phyloP scores from a whole-genome alignment of 2,329 filamentous ascomycete genomes.

The Boeremia lycopersici region DNA sequence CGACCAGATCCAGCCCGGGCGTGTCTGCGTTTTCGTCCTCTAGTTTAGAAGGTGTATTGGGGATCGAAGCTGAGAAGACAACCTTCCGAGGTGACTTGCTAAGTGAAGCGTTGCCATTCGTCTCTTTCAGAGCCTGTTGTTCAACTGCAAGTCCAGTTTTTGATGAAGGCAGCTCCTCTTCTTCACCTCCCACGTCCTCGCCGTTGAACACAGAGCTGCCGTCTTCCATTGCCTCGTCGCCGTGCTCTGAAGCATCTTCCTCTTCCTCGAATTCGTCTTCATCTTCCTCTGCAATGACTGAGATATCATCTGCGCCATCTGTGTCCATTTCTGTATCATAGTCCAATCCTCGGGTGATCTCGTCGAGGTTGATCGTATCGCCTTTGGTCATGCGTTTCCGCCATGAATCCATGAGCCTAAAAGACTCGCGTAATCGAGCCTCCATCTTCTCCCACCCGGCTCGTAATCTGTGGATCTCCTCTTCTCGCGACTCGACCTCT shows the following conservation, averaged over 20 bases:
- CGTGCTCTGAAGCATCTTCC: slow-evolving; percentile 23
- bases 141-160: slow-evolving; percentile 27
- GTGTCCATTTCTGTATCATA: slow-evolving; percentile 58
- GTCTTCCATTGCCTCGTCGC: slow-evolving; percentile 27
- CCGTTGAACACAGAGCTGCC: slow-evolving; percentile 41
- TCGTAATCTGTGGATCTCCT: slow-evolving; percentile 83
- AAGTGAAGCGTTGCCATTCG: slow-evolving; percentile 44
- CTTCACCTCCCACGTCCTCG: slow-evolving; percentile 30
- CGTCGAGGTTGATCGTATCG: slow-evolving; percentile 68
- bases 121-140: slow-evolving; percentile 43
- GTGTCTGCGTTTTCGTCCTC: slow-evolving; percentile 42
- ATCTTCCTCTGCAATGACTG: slow-evolving; percentile 29
- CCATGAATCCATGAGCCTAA: slow-evolving; percentile 92
- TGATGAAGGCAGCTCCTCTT: slow-evolving; percentile 32
- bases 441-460: slow-evolving; percentile 96
- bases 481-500: slow-evolving; percentile 89
- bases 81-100: slow-evolving; percentile 48
- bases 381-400: slow-evolving; percentile 76
- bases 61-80: slow-evolving; percentile 45
- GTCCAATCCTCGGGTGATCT: slow-evolving; percentile 65
- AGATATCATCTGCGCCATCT: slow-evolving; percentile 39
- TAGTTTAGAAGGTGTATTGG: slow-evolving; percentile 39
- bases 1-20: slow-evolving; percentile 37
- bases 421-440: slow-evolving; percentile 83
- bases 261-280: slow-evolving; percentile 23